Percentiles rank a stretch among this genome's conserved stretches.
Conservation (phyloP, 2,329 filamentous ascomycete genomes). For the Zasmidium citrigriseum region DNA sequence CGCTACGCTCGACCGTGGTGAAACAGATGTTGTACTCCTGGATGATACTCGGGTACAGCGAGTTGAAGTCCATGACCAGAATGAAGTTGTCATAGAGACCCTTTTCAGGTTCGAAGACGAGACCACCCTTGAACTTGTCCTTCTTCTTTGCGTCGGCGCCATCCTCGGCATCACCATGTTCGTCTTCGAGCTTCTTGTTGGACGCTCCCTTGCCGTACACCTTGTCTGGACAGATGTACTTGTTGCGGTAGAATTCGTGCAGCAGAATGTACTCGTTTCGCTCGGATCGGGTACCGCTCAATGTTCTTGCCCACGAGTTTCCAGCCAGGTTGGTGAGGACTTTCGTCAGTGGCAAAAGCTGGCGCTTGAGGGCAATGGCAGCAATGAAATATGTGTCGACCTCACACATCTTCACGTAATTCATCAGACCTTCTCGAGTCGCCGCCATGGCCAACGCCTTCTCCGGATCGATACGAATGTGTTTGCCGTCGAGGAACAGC, state of each 20-base stretch:
- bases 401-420: slow-evolving; percentile 92
- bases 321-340: slow-evolving; percentile 94
- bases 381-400: slow-evolving; percentile 95
- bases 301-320: slow-evolving; percentile 95
- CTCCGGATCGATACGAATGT: slow-evolving; percentile 81
- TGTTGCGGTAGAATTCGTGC: slow-evolving; percentile 94
- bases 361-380: slow-evolving; percentile 81
- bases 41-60: slow-evolving; percentile 95
- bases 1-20: slow-evolving; percentile 84
- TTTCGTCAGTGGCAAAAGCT: slow-evolving; percentile 91
- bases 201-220: slow-evolving; percentile 67
- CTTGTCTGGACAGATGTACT: slow-evolving; percentile 98
- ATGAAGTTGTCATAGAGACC: slow-evolving; percentile 98
- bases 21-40: slow-evolving; percentile 99
- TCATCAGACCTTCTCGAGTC: slow-evolving; percentile 81
- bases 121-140: slow-evolving; percentile 97
- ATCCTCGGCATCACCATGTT: slow-evolving; percentile 66
- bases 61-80: slow-evolving; percentile 99
- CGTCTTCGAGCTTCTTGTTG: slow-evolving; percentile 69
- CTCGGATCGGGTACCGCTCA: slow-evolving; percentile 94
- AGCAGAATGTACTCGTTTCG: slow-evolving; percentile 99
- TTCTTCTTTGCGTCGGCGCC: slow-evolving; percentile 84
- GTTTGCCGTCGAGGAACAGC: slow-evolving; percentile 75
- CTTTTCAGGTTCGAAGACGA: slow-evolving; percentile 97
- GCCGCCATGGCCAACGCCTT: slow-evolving; percentile 77